Evolutionary conservation across 2,329 filamentous ascomycete species (phyloP).

Genomic region (Trichoderma afroharzianum): DNA sequence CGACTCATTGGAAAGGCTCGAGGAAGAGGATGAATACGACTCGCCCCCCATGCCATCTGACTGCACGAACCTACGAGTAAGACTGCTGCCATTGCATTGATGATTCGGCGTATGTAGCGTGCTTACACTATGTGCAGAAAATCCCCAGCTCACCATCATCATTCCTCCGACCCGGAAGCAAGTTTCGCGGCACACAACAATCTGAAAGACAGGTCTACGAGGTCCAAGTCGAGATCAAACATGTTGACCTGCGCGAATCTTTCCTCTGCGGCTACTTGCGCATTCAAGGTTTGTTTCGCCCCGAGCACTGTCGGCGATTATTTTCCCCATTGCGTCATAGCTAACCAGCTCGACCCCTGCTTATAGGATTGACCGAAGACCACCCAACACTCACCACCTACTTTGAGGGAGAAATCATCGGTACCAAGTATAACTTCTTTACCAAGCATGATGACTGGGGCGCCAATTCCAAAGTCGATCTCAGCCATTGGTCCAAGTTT

Average conservation of each 20-base stretch:
- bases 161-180: constrained; percentile 80
- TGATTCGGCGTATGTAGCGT: neutral
- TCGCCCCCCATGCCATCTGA: constrained; percentile 38
- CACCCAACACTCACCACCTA: constrained; percentile 97
- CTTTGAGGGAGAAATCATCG: constrained; percentile 97
- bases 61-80: constrained; percentile 36
- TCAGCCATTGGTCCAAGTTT: constrained; percentile 92
- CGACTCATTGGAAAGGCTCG: constrained; percentile 24
- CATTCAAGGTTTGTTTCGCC: constrained; percentile 69
- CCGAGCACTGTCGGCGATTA: neutral
- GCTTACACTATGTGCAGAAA: constrained; percentile 45
- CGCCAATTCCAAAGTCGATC: constrained; percentile 83
- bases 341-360: constrained; percentile 1
- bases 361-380: constrained; percentile 81
- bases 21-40: constrained; percentile 31
- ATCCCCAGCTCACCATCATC: constrained; percentile 79
- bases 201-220: constrained; percentile 92
- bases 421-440: constrained; percentile 88
- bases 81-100: constrained; percentile 8
- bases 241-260: constrained; percentile 90
- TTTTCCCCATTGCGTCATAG: constrained; percentile 15
- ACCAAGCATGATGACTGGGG: constrained; percentile 90
- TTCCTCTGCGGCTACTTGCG: constrained; percentile 92
- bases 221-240: constrained; percentile 94
- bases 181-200: constrained; percentile 85